Conservation (phyloP, 495 filamentous ascomycete species). For the Xeromyces bisporus region DNA sequence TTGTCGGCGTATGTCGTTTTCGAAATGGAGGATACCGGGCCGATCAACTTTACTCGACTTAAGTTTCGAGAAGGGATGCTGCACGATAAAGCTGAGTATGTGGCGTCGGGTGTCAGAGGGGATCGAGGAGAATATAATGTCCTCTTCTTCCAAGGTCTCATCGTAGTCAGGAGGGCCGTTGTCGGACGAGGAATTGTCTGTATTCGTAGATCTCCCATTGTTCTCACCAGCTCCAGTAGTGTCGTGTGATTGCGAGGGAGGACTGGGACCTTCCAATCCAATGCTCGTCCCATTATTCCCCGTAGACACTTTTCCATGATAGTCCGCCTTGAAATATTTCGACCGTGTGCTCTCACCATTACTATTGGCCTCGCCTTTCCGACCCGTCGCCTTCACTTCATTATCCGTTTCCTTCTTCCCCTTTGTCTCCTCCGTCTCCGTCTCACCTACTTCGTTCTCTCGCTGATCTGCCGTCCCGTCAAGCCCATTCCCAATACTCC, state of each 20-base stretch:
- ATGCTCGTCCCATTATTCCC: too few species aligned
- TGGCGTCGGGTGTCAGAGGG: conserved; percentile 1
- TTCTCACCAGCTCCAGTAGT: too few species aligned
- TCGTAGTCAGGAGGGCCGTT: not conserved
- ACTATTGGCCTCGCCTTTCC: not conserved
- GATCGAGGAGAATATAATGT: conserved; percentile 9
- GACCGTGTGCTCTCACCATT: not conserved
- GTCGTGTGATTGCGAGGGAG: too few species aligned
- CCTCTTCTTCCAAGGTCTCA: conserved; percentile 4
- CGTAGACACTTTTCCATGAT: too few species aligned
- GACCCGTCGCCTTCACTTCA: not conserved
- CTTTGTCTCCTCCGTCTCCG: not conserved
- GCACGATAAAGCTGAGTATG: conserved; percentile 9
- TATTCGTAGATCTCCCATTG: too few species aligned
- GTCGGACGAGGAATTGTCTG: not conserved
- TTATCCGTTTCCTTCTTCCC: not conserved
- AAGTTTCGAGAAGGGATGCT: conserved; percentile 10
- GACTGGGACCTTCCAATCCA: too few species aligned
- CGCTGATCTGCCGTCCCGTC: not conserved
- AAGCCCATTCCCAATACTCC: conserved; percentile 1
- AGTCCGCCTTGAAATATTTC: conserved; percentile 1
- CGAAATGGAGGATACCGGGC: conserved; percentile 10
- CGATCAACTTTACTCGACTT: conserved; percentile 5
- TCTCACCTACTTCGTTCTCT: not conserved
- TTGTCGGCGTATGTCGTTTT: conserved; percentile 5